Evolutionary conservation across 306 rosid species (phyloP).

Genomic region (Castanea mollissima): DNA sequence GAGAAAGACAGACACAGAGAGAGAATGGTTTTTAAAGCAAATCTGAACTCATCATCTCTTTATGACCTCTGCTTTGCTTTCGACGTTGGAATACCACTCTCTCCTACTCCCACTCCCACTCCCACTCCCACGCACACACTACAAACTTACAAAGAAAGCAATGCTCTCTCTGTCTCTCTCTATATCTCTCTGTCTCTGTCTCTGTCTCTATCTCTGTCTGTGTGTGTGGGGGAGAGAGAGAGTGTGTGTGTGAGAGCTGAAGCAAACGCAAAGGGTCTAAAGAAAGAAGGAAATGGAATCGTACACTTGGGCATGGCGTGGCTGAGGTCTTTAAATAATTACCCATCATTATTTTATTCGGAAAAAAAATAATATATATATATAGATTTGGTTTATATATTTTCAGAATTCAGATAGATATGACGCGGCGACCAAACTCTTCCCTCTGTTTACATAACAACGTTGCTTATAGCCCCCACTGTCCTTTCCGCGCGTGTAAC

Average conservation of each 20-base stretch:
- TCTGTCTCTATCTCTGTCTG: conserved; percentile 3
- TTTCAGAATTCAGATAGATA: conserved; percentile 6
- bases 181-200: background rate
- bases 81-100: conserved; percentile 65
- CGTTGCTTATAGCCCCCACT: background rate
- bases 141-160: background rate
- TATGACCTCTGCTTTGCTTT: conserved; percentile 32
- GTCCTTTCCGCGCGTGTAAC: background rate
- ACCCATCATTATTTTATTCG: background rate
- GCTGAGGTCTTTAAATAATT: conserved; percentile 19
- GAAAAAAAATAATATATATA: too few relatives aligned
- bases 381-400: background rate
- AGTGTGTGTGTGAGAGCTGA: too few relatives aligned
- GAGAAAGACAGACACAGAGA: background rate
- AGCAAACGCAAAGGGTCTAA: background rate
- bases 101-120: background rate
- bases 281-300: background rate
- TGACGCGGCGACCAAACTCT: conserved; percentile 13
- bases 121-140: background rate
- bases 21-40: too few relatives aligned
- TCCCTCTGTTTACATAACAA: background rate
- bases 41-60: conserved; percentile 8
- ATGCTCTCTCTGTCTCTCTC: background rate
- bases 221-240: too few relatives aligned
- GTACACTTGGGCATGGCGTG: conserved; percentile 31